Percentiles rank a stretch among this genome's conserved stretches.
These are phyloP conservation scores for Calonectria henricotiae DNA, from an alignment of 2,329 filamentous ascomycete species.

Conservation along the genomic window DNA sequence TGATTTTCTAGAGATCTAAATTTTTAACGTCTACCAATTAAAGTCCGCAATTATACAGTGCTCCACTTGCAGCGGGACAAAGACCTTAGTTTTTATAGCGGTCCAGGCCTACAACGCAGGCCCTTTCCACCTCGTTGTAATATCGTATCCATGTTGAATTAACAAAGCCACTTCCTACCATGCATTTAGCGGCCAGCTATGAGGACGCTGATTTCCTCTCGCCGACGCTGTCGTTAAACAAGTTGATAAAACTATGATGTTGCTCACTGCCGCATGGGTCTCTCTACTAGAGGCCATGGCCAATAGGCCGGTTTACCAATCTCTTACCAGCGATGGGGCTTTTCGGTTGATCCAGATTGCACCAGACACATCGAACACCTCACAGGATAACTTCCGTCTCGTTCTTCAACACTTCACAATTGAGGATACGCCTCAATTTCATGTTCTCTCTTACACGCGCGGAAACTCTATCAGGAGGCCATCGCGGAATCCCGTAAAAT, in stretches of 20 bases:
- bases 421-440: background rate
- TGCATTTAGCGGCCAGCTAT: background rate
- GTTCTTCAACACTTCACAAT: background rate
- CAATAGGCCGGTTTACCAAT: background rate
- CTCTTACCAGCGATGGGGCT: background rate
- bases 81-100: too few species aligned
- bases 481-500: background rate
- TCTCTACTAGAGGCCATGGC: background rate
- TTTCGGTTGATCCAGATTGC: slow-evolving; percentile 20
- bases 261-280: background rate
- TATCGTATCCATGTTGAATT: background rate
- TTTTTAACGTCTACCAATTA: too few species aligned
- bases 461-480: background rate
- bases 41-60: too few species aligned
- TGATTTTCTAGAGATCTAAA: too few species aligned
- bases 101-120: too few species aligned
- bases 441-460: slow-evolving; percentile 3
- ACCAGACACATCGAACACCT: background rate
- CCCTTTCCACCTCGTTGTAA: background rate
- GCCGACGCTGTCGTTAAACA: background rate
- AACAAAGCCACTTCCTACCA: too few species aligned
- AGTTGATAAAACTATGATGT: background rate
- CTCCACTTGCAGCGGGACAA: too few species aligned
- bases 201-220: background rate
- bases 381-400: background rate